Percentiles rank a stretch among this genome's conserved stretches.
phyloP scores from a whole-genome alignment of 495 filamentous ascomycete genomes.

The Aspergillus affinis region DNA sequence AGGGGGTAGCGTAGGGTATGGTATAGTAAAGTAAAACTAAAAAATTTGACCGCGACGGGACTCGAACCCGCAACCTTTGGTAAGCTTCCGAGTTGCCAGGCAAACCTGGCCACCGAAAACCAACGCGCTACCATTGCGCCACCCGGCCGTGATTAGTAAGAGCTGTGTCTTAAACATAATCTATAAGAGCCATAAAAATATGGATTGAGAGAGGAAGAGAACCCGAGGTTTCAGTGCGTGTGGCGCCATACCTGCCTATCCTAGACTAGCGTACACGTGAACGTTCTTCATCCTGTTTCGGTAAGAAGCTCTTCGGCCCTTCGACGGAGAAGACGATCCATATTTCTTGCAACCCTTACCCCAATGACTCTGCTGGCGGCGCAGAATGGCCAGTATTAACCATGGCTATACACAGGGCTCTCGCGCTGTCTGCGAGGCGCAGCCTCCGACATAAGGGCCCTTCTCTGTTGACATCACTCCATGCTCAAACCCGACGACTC shows the following conservation, averaged over 20 bases:
- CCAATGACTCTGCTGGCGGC: background rate
- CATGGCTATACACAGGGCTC: conserved; percentile 21
- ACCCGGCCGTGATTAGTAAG: background rate
- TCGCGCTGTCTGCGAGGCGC: conserved; percentile 18
- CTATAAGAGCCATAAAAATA: too few relatives aligned
- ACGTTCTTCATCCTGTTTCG: background rate
- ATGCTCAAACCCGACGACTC: conserved; percentile 8
- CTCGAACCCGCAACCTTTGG: background rate
- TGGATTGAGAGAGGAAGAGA: too few relatives aligned
- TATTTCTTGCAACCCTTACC: background rate
- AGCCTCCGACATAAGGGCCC: conserved; percentile 9
- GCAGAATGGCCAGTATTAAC: conserved; percentile 23
- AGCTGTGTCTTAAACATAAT: too few relatives aligned
- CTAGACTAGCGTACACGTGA: conserved; percentile 3
- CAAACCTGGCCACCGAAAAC: background rate
- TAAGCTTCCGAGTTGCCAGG: background rate
- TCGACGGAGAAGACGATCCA: conserved; percentile 2
- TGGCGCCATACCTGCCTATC: background rate
- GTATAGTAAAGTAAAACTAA: too few relatives aligned
- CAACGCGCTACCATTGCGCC: background rate
- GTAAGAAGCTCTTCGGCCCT: background rate
- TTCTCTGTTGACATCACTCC: background rate
- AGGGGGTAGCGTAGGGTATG: too few relatives aligned
- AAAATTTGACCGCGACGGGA: background rate
- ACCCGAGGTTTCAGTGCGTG: background rate